Evolutionary conservation across 495 filamentous ascomycete species (phyloP), one percentile per base, ranked within the genome.

Genomic region (Annulohypoxylon bovei): DNA sequence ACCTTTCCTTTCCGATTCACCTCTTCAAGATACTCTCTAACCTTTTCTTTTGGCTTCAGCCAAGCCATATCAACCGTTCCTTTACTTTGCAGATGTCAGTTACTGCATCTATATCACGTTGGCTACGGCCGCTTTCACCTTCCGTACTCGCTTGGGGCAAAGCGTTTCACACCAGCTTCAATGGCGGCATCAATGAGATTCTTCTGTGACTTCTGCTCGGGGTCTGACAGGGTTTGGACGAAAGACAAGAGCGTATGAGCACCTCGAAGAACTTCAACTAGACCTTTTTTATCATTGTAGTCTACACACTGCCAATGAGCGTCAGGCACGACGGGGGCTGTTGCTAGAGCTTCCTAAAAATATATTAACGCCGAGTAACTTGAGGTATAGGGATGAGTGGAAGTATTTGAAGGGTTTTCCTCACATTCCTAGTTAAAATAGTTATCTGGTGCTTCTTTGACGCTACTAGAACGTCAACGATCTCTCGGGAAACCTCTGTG

Each of bases 241-340:
- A 90, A 89, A 22, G 83, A 89, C 8, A 90, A 72, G 4, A 90
- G 67, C 0, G 86, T 88, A 62, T 88, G 82, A 0, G 82, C 79
- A 22, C 85, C 88, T 3, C 75, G 68, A 2, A 90, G 75, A 4
- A 67, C 57, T 55, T 80, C 33, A 0, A 73, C 69, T 2, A 89
- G 75, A 2, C 75, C 25, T 0, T 66, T 54, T 25, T 69, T 62
- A 67, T 85, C 74, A 6, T 78, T 47, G 68, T 88, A 89, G 66
- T 87, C 67, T 22, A 81, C 79, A 14, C 68, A 72, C n/a, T 73
- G 58, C 82, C 82, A 85, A 4, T 74, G 70, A 16, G 81, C 61
- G 27, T 73, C 72, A 3, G 59, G 23, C 6, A 59, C 40, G 11
- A 50, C 9, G n/a, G 67, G 59, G 2, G 25, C 58, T 8, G 42